Evolutionary conservation across 306 rosid species (phyloP), one percentile per base, ranked within the genome.

Genomic region (Argentina anserina): DNA sequence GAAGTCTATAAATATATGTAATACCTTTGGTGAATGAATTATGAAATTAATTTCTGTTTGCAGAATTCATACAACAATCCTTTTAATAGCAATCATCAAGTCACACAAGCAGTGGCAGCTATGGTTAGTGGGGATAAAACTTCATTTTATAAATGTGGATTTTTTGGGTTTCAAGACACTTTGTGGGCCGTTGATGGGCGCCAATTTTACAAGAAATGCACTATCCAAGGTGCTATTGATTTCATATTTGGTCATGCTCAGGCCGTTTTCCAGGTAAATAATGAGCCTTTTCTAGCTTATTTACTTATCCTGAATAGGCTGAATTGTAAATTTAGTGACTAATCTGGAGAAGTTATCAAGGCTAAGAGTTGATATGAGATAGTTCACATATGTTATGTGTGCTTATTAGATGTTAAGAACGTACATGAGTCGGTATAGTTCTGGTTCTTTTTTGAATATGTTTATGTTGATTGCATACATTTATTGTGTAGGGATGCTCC

Each of bases 121-220:
- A 69, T 85, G 88, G 36, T 93, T 34, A 49, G 67, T 0, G 96
- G 98, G 0, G 92, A 93, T 75, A 87, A 70, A 40, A 60, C 82
- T 0, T 53, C 55, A 28, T 93, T 93, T 66, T 50, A 62, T 5
- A 37, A 64, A 15, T 90, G 90, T 31, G 97, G 92, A 0, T 93
- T 90, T 76, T 85, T 10, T 39, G 90, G 98, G 2, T 29, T 93
- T 47, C 98, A 93, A 82, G 98, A 93, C 69, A 93, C 98, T 21
- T 58, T 93, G 34, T 93, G 98, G 98, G 98, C 91, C 61, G 81
- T 42, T 23, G 67, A 55, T 26, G 97, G 98, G 67, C 76, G 89
- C 68, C 98, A 93, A 20, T 93, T 84, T 84, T 90, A 77, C 53
- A 72, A 82, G 4, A 78, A 9, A 23, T 93, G 98, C 71, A 84